phyloP scores from a whole-genome alignment of 116 monocot species.

The Phalaenopsis hybrid region DNA sequence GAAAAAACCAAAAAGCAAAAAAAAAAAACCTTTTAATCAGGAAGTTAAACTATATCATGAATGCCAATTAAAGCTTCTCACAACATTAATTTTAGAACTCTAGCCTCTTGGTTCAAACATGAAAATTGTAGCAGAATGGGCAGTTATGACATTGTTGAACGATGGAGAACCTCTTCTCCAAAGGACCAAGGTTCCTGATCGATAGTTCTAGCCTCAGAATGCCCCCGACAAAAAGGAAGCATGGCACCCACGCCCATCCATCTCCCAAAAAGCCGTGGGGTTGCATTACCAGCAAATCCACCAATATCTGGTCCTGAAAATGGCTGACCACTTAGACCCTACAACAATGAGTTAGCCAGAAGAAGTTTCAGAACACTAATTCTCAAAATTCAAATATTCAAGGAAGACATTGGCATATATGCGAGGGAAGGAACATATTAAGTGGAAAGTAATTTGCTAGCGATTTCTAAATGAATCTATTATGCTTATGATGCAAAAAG shows the following conservation, averaged over 20 bases:
- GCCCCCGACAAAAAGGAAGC: slow-evolving; percentile 94
- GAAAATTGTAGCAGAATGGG: neutral
- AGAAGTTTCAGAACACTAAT: neutral
- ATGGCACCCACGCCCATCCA: slow-evolving; percentile 95
- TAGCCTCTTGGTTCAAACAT: neutral
- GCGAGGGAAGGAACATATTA: neutral
- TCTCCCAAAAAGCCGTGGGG: slow-evolving; percentile 87
- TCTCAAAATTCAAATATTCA: neutral
- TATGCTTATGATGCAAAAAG: neutral
- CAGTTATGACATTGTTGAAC: neutral
- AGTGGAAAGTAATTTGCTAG: neutral
- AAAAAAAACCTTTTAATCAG: neutral
- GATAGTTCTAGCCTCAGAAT: slow-evolving; percentile 64
- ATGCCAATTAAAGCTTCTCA: neutral
- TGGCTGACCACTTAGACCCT: slow-evolving; percentile 97
- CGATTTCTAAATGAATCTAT: neutral
- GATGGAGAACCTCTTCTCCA: slow-evolving; percentile 67
- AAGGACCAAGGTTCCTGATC: slow-evolving; percentile 98
- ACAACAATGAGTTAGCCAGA: slow-evolving; percentile 5
- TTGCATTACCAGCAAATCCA: slow-evolving; percentile 91
- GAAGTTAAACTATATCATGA: neutral
- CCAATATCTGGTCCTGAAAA: slow-evolving; percentile 98
- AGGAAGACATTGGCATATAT: neutral
- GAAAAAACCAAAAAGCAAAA: neutral
- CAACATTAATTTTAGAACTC: neutral